Evolutionary conservation across 116 monocot genomes (phyloP), one percentile per base, ranked within the genome.

Genomic region (Iris pallida): DNA sequence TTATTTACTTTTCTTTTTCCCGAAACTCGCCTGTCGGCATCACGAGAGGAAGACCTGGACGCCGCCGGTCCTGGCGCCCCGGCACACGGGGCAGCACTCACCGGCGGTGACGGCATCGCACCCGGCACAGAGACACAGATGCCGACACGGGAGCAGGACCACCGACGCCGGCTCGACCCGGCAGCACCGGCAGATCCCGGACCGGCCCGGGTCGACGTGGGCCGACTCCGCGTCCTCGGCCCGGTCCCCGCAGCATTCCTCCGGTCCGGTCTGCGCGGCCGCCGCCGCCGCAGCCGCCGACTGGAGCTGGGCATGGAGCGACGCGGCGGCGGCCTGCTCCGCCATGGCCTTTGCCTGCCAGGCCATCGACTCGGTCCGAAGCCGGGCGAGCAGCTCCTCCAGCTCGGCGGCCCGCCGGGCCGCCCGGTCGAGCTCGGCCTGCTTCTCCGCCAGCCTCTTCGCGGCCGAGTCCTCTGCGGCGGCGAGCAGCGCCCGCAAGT

Each of bases 131-230:
- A 90, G 75, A 52, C 78, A 83, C 1, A 90, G 81, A 56, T 86
- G 90, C 42, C 90, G 70, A 64, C 86, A 90, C 8, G 90, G 90
- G 16, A 90, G 71, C 41, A 90, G 68, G 46, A 90, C 90, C 30
- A 86, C 86, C 18, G 78, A 64, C 0, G 77, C 86, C 16, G 64
- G 76, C 44, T 65, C 55, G 4, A 57, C 57, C 49, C 73, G 61
- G 47, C 89, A 90, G 19, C 66, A 17, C 15, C 82, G 71, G 69
- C 86, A 90, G 30, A 30, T 30, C 30, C 30, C 30, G 30, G 40
- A 20, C 46, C 86, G 66, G n/a, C 47, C 51, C 3, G 86, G 89
- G 58, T 85, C 89, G 17, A 82, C 61, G 78, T 78, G 53, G 7
- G 78, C 89, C 59, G 89, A 90, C 66, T 80, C 85, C 4, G 75